Evolutionary conservation across 805 yeast genomes (phyloP), one percentile per base, ranked within the genome.

Genomic region (Teunomyces stri): DNA sequence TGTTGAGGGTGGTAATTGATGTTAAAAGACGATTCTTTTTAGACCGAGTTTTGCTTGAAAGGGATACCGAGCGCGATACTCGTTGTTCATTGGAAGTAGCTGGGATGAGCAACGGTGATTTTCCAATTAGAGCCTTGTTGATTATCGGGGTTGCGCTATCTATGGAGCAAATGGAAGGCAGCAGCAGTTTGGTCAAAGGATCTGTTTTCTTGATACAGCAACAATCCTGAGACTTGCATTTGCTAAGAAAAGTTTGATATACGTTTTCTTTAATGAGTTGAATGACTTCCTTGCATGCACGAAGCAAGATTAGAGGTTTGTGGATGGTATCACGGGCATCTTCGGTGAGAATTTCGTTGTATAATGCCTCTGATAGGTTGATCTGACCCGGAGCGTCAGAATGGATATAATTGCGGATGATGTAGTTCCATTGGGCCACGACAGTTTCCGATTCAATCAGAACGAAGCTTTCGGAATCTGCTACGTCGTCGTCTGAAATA

Each of bases 381-480:
- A 80, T 69, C 57, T 80, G 82, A 35, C 65, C 66, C 2, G 74
- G 71, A 1, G 84, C 66, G 46, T 76, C 69, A 11, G 64, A 65
- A 10, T 52, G 47, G 34, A 80, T 68, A 55, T 70, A 80, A n/a
- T 55, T 60, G 18, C 55, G 50, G 13, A 80, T 59, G 36, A 80
- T 72, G 44, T 55, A 49, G 18, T 58, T 51, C 70, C 78, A 75
- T 50, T 73, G 73, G 18, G 58, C 50, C 11, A 37, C 22, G 13
- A 59, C 46, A 37, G 53, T 36, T 22, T 40, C 37, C 6, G 31
- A 28, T 33, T 48, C 44, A 16, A 50, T 25, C 40, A 37, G 40
- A 6, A 6, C 40, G 29, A 22, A 37, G 33, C 50, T 37, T 3
- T 21, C 43, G 12, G 16, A 21, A 6, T 42, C 45, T 9, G 25